phyloP scores from a whole-genome alignment of 202 grass and related monocot species.

The Saccharum hybrid region DNA sequence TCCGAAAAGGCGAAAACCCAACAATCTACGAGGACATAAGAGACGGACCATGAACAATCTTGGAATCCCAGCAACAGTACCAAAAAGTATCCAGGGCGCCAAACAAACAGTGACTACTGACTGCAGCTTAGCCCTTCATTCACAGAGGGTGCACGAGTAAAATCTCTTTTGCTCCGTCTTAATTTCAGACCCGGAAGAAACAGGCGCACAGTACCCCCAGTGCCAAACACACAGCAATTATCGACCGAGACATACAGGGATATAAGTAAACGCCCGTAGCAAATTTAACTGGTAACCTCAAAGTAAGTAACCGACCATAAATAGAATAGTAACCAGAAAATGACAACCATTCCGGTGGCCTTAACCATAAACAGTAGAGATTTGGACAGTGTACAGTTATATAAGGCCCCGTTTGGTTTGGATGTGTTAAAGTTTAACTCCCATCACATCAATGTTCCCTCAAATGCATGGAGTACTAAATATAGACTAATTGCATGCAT shows the following conservation, averaged over 20 bases:
- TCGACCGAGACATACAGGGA: background rate
- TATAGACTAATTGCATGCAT: too few species aligned
- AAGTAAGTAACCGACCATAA: background rate
- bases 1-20: too few species aligned
- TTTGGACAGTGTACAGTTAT: background rate
- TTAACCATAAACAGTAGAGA: conserved; percentile 19
- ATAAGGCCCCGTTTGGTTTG: too few species aligned
- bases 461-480: too few species aligned
- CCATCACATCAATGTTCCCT: too few species aligned
- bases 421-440: too few species aligned
- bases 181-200: background rate
- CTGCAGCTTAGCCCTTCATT: background rate
- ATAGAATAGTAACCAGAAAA: background rate
- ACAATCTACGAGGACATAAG: too few species aligned
- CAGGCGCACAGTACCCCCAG: background rate
- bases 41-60: too few species aligned
- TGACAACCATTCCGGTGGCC: background rate
- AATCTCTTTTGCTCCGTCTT: background rate
- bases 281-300: background rate
- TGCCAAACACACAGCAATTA: background rate
- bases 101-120: background rate
- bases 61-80: too few species aligned
- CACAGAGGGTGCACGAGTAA: background rate
- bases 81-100: background rate
- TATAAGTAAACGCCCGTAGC: conserved; percentile 2